Evolutionary conservation across 2,329 filamentous ascomycete genomes (phyloP).

Genomic region (Metarhizium humberi): DNA sequence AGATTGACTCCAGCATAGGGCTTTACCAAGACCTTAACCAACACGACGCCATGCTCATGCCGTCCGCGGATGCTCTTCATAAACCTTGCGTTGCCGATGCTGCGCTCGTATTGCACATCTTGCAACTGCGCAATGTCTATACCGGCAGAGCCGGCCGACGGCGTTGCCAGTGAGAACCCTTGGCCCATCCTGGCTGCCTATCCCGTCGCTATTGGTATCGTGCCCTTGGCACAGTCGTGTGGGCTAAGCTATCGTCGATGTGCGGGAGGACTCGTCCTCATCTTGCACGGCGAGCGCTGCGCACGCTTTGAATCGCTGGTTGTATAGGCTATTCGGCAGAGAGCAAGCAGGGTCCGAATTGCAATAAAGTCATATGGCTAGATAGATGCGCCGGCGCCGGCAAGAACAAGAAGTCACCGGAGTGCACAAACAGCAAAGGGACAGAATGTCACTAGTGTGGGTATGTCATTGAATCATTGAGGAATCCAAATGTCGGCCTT

Average conservation of each 20-base stretch:
- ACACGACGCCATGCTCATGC: slow-evolving; percentile 81
- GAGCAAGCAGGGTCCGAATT: neutral
- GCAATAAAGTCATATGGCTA: neutral
- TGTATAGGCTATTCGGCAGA: neutral
- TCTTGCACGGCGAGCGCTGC: neutral
- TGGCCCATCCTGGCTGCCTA: slow-evolving; percentile 63
- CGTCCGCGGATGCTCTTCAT: slow-evolving; percentile 94
- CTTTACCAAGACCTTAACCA: slow-evolving; percentile 93
- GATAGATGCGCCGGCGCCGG: too few species aligned
- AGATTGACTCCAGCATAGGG: slow-evolving; percentile 76
- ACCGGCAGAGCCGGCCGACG: slow-evolving; percentile 82
- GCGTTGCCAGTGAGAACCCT: slow-evolving; percentile 87
- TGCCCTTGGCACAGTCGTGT: neutral
- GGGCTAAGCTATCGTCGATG: neutral
- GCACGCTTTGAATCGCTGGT: neutral
- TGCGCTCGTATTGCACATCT: slow-evolving; percentile 86
- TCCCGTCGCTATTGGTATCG: neutral
- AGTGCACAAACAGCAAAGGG: neutral
- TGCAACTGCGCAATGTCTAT: slow-evolving; percentile 90
- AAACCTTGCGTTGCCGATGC: slow-evolving; percentile 83
- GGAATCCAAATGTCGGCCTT: too few species aligned
- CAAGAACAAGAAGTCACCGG: neutral
- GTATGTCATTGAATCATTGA: too few species aligned
- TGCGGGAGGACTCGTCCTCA: slow-evolving; percentile 1
- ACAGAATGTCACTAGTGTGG: too few species aligned